These are phyloP conservation scores for Tillandsia leiboldiana DNA, from an alignment of 176 grass and related monocot genomes.

Conservation along the genomic window DNA sequence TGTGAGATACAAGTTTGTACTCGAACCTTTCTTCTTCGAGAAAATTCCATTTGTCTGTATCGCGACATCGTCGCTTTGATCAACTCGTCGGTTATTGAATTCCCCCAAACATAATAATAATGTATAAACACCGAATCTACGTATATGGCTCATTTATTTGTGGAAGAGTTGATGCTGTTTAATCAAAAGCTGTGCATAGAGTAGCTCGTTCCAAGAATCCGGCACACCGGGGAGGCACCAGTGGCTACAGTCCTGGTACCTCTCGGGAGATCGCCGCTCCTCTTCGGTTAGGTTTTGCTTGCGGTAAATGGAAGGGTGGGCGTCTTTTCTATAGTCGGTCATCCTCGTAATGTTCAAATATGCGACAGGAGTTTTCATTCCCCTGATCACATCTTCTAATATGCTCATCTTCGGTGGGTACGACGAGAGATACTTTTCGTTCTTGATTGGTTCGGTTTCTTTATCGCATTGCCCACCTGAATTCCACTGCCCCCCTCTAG, in stretches of 20 bases:
- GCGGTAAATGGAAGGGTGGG: slow-evolving; percentile 70
- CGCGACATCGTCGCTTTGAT: not conserved
- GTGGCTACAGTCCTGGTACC: slow-evolving; percentile 76
- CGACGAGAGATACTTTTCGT: slow-evolving; percentile 57
- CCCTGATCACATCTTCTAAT: slow-evolving; percentile 55
- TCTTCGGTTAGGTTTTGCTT: slow-evolving; percentile 44
- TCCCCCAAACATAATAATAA: not conserved
- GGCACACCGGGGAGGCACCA: slow-evolving; percentile 88
- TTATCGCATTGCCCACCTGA: slow-evolving; percentile 78
- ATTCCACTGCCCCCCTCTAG: slow-evolving; percentile 95
- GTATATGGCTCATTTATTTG: slow-evolving; percentile 22
- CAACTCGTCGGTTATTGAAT: not conserved
- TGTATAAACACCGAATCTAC: not conserved
- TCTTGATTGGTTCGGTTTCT: slow-evolving; percentile 64
- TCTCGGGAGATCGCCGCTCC: slow-evolving; percentile 50
- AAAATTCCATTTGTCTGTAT: slow-evolving; percentile 10
- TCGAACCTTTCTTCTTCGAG: slow-evolving; percentile 19
- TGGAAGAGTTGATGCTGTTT: slow-evolving; percentile 50
- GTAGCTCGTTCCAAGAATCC: slow-evolving; percentile 73
- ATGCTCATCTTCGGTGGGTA: slow-evolving; percentile 66
- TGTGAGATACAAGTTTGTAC: slow-evolving; percentile 1
- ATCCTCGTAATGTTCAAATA: slow-evolving; percentile 90
- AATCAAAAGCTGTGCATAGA: slow-evolving; percentile 56
- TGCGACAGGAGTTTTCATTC: slow-evolving; percentile 67
- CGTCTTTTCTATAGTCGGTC: slow-evolving; percentile 94